phyloP scores from a whole-genome alignment of 2,329 filamentous ascomycete genomes.

The Ceratocystis papillata region DNA sequence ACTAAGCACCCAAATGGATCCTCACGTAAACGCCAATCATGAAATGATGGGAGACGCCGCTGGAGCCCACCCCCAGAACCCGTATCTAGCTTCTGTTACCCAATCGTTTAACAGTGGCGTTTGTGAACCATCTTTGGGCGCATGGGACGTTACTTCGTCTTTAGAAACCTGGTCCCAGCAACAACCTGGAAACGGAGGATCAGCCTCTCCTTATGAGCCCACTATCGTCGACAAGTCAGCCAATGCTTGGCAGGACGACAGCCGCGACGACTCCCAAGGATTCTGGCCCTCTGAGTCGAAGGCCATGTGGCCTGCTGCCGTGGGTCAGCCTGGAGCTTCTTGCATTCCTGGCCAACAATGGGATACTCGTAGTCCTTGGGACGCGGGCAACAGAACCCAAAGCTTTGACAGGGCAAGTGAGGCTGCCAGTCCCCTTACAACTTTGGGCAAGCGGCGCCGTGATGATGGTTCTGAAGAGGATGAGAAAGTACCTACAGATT shows the following conservation, averaged over 20 bases:
- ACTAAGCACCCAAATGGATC: constrained; percentile 14
- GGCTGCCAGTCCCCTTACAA: constrained; percentile 15
- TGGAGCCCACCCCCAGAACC: not conserved
- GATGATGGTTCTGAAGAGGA: constrained; percentile 19
- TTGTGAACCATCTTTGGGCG: constrained; percentile 11
- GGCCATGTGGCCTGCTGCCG: constrained; percentile 16
- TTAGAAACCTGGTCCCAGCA: constrained; percentile 19
- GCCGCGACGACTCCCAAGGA: constrained; percentile 12
- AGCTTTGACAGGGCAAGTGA: constrained; percentile 18
- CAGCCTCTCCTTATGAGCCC: constrained; percentile 21
- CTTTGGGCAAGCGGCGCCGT: constrained; percentile 22
- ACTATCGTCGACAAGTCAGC: constrained; percentile 20
- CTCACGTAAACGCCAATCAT: not conserved
- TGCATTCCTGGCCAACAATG: constrained; percentile 1
- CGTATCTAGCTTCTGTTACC: constrained; percentile 14
- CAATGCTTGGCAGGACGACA: constrained; percentile 15
- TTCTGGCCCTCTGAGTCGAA: constrained; percentile 19
- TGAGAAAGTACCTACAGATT: constrained; percentile 12
- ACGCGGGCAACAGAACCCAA: constrained; percentile 15
- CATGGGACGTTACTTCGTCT: constrained; percentile 18
- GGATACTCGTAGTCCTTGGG: constrained; percentile 19
- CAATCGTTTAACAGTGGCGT: constrained; percentile 20
- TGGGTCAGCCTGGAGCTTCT: not conserved
- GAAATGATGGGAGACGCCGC: constrained; percentile 1
- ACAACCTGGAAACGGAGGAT: constrained; percentile 12